These are phyloP conservation scores for Oryza longistaminata DNA, from an alignment of 176 grass and related monocot genomes.

Conservation along the genomic window DNA sequence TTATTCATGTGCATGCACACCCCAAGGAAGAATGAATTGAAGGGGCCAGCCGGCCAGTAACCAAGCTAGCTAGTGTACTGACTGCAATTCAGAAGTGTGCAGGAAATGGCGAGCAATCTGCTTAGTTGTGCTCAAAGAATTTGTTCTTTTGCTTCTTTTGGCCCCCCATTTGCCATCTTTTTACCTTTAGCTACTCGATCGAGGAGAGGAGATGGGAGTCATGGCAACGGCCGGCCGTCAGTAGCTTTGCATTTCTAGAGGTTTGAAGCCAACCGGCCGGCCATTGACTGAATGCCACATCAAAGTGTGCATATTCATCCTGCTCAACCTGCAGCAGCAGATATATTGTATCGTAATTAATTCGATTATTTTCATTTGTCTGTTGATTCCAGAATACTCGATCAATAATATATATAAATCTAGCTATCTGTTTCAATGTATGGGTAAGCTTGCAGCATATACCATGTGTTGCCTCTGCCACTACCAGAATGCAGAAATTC, in stretches of 20 bases:
- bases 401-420: not conserved
- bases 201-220: constrained; percentile 47
- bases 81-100: not conserved
- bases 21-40: constrained; percentile 29
- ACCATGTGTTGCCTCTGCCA: not conserved
- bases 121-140: constrained; percentile 78
- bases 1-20: constrained; percentile 46
- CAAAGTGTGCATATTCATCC: constrained; percentile 39
- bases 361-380: constrained; percentile 26
- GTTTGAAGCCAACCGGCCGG: constrained; percentile 59
- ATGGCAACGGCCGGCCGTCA: constrained; percentile 29
- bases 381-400: not conserved
- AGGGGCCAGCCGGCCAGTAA: constrained; percentile 14
- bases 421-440: not conserved
- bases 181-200: constrained; percentile 58
- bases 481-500: not conserved
- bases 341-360: not conserved
- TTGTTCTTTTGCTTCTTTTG: constrained; percentile 56
- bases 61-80: not conserved
- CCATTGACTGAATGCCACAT: constrained; percentile 56
- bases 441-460: not conserved
- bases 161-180: constrained; percentile 47
- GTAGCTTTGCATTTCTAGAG: constrained; percentile 71
- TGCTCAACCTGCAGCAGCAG: constrained; percentile 38
- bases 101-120: constrained; percentile 54